Conservation (phyloP, 2,329 filamentous ascomycete genomes). For the Aspergillus sp. region DNA sequence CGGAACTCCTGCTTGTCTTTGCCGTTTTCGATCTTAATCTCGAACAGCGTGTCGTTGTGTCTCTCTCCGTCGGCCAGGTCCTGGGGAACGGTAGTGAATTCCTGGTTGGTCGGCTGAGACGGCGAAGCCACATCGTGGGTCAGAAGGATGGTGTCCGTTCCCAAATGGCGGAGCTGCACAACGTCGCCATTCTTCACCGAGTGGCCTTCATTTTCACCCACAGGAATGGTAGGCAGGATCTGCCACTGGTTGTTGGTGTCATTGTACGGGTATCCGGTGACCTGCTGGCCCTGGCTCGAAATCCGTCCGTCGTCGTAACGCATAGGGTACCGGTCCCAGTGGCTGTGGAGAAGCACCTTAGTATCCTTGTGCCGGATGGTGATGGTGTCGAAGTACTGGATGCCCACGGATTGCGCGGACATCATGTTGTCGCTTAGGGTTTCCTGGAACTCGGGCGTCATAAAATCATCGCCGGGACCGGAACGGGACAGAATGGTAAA, state of each 20-base stretch:
- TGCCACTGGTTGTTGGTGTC: slow-evolving; percentile 99
- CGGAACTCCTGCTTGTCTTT: slow-evolving; percentile 79
- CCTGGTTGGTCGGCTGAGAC: slow-evolving; percentile 94
- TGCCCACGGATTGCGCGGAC: slow-evolving; percentile 73
- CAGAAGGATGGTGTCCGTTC: slow-evolving; percentile 76
- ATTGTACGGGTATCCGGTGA: slow-evolving; percentile 95
- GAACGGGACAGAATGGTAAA: slow-evolving; percentile 82
- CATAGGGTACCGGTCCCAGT: slow-evolving; percentile 78
- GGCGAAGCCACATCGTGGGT: slow-evolving; percentile 97
- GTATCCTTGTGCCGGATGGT: slow-evolving; percentile 94
- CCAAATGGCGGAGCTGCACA: slow-evolving; percentile 76
- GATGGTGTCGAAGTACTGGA: slow-evolving; percentile 85
- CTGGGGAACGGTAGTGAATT: slow-evolving; percentile 75
- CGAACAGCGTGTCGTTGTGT: slow-evolving; percentile 84
- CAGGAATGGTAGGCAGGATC: slow-evolving; percentile 59
- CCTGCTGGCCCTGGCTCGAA: slow-evolving; percentile 94
- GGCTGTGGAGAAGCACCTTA: slow-evolving; percentile 91
- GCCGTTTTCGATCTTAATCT: slow-evolving; percentile 79
- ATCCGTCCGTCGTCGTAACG: slow-evolving; percentile 96
- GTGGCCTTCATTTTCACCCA: slow-evolving; percentile 50
- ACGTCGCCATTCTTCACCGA: slow-evolving; percentile 75
- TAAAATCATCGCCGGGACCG: slow-evolving; percentile 95
- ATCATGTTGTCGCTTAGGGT: slow-evolving; percentile 91
- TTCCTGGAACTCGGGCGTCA: slow-evolving; percentile 97
- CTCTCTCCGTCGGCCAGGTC: slow-evolving; percentile 67